Percentiles rank a stretch among this genome's conserved stretches.
Evolutionary conservation across 257 asterid species (phyloP).

Genomic region (Apocynum venetum): DNA sequence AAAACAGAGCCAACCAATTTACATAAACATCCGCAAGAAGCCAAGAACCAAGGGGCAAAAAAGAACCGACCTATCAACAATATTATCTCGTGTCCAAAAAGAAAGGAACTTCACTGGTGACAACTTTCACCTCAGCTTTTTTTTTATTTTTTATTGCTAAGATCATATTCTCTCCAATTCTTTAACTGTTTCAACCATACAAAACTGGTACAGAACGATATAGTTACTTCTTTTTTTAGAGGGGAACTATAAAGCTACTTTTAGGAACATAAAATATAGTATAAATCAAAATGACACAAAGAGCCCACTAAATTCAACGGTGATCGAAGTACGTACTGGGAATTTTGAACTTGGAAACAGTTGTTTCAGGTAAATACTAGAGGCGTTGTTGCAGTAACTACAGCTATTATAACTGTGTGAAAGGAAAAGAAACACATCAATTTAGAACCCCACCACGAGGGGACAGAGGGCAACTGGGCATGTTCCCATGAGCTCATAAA

Average conservation of each 20-base stretch:
- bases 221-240: too few relatives aligned
- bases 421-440: not conserved
- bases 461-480: not conserved
- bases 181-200: too few relatives aligned
- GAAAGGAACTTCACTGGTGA: too few relatives aligned
- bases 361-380: not conserved
- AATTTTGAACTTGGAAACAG: not conserved
- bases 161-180: too few relatives aligned
- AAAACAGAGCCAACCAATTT: too few relatives aligned
- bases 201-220: too few relatives aligned
- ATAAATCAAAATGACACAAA: too few relatives aligned
- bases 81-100: not conserved
- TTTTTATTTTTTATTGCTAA: too few relatives aligned
- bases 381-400: not conserved
- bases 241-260: too few relatives aligned
- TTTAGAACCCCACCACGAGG: not conserved
- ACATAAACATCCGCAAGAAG: not conserved
- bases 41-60: not conserved
- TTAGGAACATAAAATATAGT: too few relatives aligned
- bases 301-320: too few relatives aligned
- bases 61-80: not conserved
- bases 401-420: not conserved
- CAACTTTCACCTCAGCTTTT: too few relatives aligned
- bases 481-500: constrained; percentile 1
- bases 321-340: not conserved